These are phyloP conservation scores for Backusella circina DNA, from an alignment of 192 early-diverging fungal genomes.

Conservation along the genomic window DNA sequence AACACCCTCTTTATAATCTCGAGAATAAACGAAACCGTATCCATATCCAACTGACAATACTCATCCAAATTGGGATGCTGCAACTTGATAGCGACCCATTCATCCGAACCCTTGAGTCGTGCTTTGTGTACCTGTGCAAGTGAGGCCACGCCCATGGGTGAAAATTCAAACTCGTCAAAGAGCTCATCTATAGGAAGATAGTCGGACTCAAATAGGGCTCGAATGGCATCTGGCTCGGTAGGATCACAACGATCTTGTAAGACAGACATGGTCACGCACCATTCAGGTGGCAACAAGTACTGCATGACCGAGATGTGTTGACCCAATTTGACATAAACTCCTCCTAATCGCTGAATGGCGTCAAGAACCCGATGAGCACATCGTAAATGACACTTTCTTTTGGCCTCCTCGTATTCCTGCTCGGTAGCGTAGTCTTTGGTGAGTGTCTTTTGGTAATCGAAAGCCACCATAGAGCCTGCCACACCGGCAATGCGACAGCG, in stretches of 20 bases:
- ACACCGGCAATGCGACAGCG: slow-evolving; percentile 40
- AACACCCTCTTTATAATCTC: slow-evolving; percentile 67
- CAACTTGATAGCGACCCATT: slow-evolving; percentile 85
- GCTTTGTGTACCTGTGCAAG: slow-evolving; percentile 93
- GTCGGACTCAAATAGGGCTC: slow-evolving; percentile 65
- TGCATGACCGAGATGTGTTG: slow-evolving; percentile 82
- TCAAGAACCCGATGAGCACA: slow-evolving; percentile 60
- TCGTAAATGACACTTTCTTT: slow-evolving; percentile 60
- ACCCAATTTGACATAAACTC: slow-evolving; percentile 88
- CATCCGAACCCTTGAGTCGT: slow-evolving; percentile 38
- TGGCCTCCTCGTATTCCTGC: slow-evolving; percentile 34
- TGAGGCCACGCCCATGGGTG: slow-evolving; percentile 90
- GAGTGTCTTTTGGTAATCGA: slow-evolving; percentile 58
- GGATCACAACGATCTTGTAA: slow-evolving; percentile 84
- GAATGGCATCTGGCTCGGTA: slow-evolving; percentile 67
- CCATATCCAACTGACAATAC: slow-evolving; percentile 78
- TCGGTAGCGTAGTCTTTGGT: slow-evolving; percentile 10
- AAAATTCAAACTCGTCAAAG: slow-evolving; percentile 76
- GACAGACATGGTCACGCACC: slow-evolving; percentile 78
- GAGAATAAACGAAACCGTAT: slow-evolving; percentile 63
- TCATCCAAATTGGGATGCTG: slow-evolving; percentile 84
- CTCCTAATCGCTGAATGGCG: slow-evolving; percentile 66
- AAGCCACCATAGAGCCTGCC: slow-evolving; percentile 38
- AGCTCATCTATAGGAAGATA: slow-evolving; percentile 62
- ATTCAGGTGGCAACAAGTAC: slow-evolving; percentile 87